Evolutionary conservation across 352 stramenopile species (phyloP), one percentile per base, ranked within the genome.

Genomic region (Globisporangium paroecandrum): DNA sequence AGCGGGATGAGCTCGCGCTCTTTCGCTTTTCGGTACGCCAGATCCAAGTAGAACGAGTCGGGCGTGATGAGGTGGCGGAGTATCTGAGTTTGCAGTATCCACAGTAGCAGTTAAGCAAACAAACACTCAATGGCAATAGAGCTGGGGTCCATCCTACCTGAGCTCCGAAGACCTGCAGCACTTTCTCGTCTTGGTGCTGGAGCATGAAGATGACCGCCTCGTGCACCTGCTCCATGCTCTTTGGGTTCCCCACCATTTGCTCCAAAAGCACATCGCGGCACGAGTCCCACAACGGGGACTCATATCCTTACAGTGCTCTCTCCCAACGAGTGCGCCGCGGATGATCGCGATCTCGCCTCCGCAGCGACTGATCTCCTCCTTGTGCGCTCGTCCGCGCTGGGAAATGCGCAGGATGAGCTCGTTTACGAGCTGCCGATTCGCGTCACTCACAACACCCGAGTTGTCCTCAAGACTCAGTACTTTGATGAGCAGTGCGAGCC

Each of bases 201-300:
- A 93, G 54, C 73, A 93, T 84, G 46, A 83, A 82, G 4, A 71
- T 20, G 58, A 91, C 66, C 4, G 64, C 74, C 1, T 61, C 34
- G 20, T 83, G 72, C 1, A 73, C 75, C 46, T 43, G 49, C 1
- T 75, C 68, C 1, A 81, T 53, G 54, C 68, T 72, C 15, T 65
- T 65, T 0, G 68, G 41, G 41, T 90, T 91, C 7, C 80, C 85
- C 6, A 78, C 70, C 25, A 88, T 75, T 71, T 89, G 85, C 58
- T 90, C 81, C 20, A 93, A 57, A 22, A 93, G 65, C 9, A 78
- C 68, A 13, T 78, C 71, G 4, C 78, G 75, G 68, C 82, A 87
- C 10, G 65, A 53, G 3, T 53, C 27, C 77, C 75, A 85, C 6
- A 82, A 43, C 0, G 25, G 47, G 13, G 66, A 71, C 41, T 65